Evolutionary conservation across 805 yeast species (phyloP).

Genomic region (Ogataea angusta): DNA sequence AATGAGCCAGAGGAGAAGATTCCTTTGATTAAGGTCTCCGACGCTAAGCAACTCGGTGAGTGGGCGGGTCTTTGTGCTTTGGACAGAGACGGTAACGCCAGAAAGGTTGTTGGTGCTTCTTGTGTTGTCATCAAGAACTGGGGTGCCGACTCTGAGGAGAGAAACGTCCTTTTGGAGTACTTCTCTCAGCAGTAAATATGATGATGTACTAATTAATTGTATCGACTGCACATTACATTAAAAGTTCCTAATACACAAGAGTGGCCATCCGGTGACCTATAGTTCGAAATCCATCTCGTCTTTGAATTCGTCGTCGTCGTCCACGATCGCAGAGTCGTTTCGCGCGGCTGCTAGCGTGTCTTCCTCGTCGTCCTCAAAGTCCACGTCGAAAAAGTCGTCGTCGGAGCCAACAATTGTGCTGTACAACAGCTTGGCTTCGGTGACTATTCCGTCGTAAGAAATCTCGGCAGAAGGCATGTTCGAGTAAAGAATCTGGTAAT

Average conservation of each 20-base stretch:
- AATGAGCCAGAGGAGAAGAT: conserved; percentile 95
- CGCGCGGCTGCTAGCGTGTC: conserved; percentile 21
- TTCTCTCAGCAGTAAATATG: conserved; percentile 75
- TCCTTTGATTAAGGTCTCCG: conserved; percentile 98
- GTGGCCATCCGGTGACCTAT: conserved; percentile 7
- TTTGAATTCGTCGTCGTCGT: conserved; percentile 34
- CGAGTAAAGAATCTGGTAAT: conserved; percentile 46
- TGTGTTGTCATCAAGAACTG: conserved; percentile 99
- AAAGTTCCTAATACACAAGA: not conserved
- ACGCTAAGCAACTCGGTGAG: conserved; percentile 99
- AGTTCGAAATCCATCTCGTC: conserved; percentile 40
- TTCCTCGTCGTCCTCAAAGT: conserved; percentile 92
- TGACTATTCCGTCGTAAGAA: conserved; percentile 85
- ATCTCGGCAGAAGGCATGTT: conserved; percentile 79
- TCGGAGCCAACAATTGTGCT: conserved; percentile 83
- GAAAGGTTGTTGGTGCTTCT: conserved; percentile 99
- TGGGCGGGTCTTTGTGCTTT: conserved; percentile 99
- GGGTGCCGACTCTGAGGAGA: conserved; percentile 99
- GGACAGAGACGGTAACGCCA: conserved; percentile 99
- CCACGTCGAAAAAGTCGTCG: conserved; percentile 94
- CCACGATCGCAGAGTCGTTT: conserved; percentile 36
- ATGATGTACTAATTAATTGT: conserved; percentile 4
- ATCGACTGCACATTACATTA: not conserved
- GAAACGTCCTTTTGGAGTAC: conserved; percentile 93
- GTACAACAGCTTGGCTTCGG: conserved; percentile 75